Evolutionary conservation across 1,139 yeast species (phyloP), one percentile per base, ranked within the genome.

Genomic region (Candida albicans): DNA sequence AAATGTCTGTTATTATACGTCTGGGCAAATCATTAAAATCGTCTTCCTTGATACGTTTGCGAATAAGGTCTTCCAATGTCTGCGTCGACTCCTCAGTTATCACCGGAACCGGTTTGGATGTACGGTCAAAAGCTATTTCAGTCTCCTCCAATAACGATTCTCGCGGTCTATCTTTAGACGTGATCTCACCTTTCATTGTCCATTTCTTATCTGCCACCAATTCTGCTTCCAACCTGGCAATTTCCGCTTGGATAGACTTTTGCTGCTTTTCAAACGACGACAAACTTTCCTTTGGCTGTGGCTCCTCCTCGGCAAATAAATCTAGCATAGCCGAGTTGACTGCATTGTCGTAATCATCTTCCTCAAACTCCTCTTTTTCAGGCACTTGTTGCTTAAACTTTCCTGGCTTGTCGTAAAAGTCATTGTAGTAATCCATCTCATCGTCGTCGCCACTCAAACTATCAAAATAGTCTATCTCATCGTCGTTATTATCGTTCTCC

Each of bases 101-200:
- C 8, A 90, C 90, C 1, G 99, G 99, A 1, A 90, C 97, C 1
- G 75, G 75, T 43, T 70, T 70, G 27, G 76, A 62, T 3, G 75
- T 71, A 54, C 78, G 67, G 51, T 73, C 79, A 45, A 73, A 73
- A 43, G 69, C 73, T 41, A 73, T 62, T 42, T 68, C 76, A 7
- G 67, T 63, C 47, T 72, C 77, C 45, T 69, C 73, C 47, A 73
- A 59, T 32, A 93, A 70, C 1, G 98, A 85, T 65, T 93, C 96
- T 40, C 74, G 71, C 3, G 96, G 96, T 58, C 99, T 79, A 53
- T 85, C 88, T 50, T 76, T 79, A 1, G 91, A 87, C 42, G 79
- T 77, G 2, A 89, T 90, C 66, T 93, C 99, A 64, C 99, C 99
- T 59, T 84, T 86, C 77, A 91, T 77, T 8, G 96, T 83, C 99